Evolutionary conservation across 805 yeast species (phyloP).

Genomic region (Saturnispora hagleri): DNA sequence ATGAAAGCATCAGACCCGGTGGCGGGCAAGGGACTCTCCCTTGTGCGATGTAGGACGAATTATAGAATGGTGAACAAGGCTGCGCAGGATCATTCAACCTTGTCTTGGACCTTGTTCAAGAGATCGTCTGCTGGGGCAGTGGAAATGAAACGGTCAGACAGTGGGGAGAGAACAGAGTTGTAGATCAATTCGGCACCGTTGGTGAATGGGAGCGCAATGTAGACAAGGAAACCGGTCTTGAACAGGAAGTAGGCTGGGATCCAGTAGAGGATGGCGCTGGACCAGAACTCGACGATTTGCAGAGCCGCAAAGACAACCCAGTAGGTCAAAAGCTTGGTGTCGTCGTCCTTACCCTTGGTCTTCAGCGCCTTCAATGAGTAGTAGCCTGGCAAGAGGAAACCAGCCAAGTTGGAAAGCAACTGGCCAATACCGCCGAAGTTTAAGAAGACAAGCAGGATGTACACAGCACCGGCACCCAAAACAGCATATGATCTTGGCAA

Average conservation of each 20-base stretch:
- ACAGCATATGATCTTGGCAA: slow-evolving; percentile 83
- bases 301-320: slow-evolving; percentile 97
- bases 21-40: neutral
- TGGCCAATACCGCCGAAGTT: slow-evolving; percentile 95
- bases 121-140: slow-evolving; percentile 28
- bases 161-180: slow-evolving; percentile 55
- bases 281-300: slow-evolving; percentile 93
- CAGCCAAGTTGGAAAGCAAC: slow-evolving; percentile 84
- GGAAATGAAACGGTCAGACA: slow-evolving; percentile 37
- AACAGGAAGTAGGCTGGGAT: slow-evolving; percentile 93
- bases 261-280: slow-evolving; percentile 87
- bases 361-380: slow-evolving; percentile 77
- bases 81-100: slow-evolving; percentile 27
- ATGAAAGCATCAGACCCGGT: neutral
- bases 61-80: neutral
- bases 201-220: slow-evolving; percentile 79
- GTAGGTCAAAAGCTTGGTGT: slow-evolving; percentile 82
- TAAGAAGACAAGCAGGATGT: slow-evolving; percentile 71
- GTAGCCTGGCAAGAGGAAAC: slow-evolving; percentile 86
- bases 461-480: slow-evolving; percentile 51
- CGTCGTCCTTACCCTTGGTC: slow-evolving; percentile 62
- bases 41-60: neutral
- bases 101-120: slow-evolving; percentile 38
- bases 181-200: slow-evolving; percentile 80
- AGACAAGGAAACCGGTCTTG: slow-evolving; percentile 80